Percentiles rank a stretch among this genome's conserved stretches.
These are phyloP conservation scores for Arthrobotrys conoides DNA, from an alignment of 2,329 filamentous ascomycete genomes.

Conservation along the genomic window DNA sequence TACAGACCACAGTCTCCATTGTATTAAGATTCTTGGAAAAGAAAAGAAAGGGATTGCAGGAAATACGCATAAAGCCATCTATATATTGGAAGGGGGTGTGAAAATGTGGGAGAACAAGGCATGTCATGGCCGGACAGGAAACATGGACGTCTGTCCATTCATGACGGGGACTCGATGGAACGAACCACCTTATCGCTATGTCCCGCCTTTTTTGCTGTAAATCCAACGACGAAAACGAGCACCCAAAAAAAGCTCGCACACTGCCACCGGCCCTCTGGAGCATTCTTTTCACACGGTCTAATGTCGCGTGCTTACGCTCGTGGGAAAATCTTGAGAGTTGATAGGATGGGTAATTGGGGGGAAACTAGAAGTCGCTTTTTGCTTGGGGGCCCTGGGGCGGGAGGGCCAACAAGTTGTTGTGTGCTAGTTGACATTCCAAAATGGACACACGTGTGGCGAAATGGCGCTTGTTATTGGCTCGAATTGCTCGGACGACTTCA, in stretches of 20 bases:
- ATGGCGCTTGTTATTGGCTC: constrained; percentile 52
- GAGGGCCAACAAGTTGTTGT: constrained; percentile 36
- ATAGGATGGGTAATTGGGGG: constrained; percentile 60
- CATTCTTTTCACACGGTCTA: constrained; percentile 46
- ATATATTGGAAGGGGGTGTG: constrained; percentile 59
- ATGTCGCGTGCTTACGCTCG: constrained; percentile 61
- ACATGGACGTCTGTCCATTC: constrained; percentile 30
- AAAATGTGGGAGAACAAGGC: constrained; percentile 38
- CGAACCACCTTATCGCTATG: constrained; percentile 58
- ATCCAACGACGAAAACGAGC: constrained; percentile 24
- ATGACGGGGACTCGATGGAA: constrained; percentile 36
- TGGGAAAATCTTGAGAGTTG: constrained; percentile 54
- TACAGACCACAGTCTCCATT: constrained; percentile 51
- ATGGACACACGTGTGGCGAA: constrained; percentile 56
- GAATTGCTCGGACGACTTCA: constrained; percentile 40
- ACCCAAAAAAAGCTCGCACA: constrained; percentile 49
- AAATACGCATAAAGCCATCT: constrained; percentile 59
- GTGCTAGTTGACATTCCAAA: constrained; percentile 48
- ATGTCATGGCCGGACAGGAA: constrained; percentile 32
- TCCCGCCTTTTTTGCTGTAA: constrained; percentile 41
- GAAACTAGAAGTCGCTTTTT: constrained; percentile 34
- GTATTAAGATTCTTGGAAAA: constrained; percentile 46
- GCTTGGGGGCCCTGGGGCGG: constrained; percentile 41
- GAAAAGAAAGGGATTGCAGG: constrained; percentile 43
- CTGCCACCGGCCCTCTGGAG: constrained; percentile 33